Percentiles rank a stretch among this genome's conserved stretches.
Evolutionary conservation across 2,329 filamentous ascomycete species (phyloP).

Genomic region (Drechslera avenae): DNA sequence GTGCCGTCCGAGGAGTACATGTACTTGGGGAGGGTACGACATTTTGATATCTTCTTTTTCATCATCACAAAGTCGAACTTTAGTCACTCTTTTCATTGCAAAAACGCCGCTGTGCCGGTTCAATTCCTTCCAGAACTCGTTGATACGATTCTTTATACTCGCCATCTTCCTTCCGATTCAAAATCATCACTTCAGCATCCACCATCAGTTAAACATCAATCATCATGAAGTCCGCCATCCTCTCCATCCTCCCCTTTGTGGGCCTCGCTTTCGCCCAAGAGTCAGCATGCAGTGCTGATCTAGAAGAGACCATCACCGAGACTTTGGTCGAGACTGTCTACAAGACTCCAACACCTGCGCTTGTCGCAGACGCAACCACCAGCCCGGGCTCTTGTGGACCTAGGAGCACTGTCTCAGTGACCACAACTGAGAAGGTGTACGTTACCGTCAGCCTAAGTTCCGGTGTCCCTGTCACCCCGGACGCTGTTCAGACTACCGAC

Average conservation of each 20-base stretch:
- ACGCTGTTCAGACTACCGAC: constrained; percentile 14
- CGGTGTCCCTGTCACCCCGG: constrained; percentile 3
- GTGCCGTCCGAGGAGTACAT: constrained; percentile 18
- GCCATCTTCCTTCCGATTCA: not conserved
- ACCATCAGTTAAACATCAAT: constrained; percentile 5
- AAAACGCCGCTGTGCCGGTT: constrained; percentile 38
- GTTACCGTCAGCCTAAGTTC: constrained; percentile 27
- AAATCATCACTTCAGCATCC: not conserved
- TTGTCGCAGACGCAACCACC: constrained; percentile 2
- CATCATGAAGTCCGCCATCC: constrained; percentile 36
- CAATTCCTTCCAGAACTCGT: constrained; percentile 24
- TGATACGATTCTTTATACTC: constrained; percentile 12
- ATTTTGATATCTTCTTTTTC: constrained; percentile 9
- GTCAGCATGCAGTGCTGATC: constrained; percentile 17
- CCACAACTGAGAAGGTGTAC: constrained; percentile 25
- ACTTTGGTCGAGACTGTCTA: constrained; percentile 18
- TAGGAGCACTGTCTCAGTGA: constrained; percentile 25
- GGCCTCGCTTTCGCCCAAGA: constrained; percentile 32
- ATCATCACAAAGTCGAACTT: constrained; percentile 12
- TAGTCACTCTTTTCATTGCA: constrained; percentile 23
- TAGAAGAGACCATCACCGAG: constrained; percentile 24
- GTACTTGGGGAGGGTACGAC: constrained; percentile 16
- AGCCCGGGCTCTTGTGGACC: constrained; percentile 8
- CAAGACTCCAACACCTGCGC: constrained; percentile 4
- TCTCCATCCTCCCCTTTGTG: constrained; percentile 33